Evolutionary conservation across 169 alveolate genomes (phyloP).

Genomic region (Eimeria necatrix): DNA sequence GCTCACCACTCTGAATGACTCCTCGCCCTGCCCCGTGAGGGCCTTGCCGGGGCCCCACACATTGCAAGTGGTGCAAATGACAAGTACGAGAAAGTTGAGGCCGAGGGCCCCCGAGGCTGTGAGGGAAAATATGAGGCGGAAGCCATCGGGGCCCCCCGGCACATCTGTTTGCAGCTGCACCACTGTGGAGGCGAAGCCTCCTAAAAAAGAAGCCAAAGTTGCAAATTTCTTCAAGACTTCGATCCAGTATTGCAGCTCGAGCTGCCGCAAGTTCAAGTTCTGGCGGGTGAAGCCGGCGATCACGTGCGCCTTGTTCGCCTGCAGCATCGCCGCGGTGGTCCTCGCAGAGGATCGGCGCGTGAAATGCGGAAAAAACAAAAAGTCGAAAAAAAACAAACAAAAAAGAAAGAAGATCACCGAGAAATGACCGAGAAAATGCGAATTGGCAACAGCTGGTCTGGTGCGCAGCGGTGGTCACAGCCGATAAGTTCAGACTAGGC

Average conservation of each 20-base stretch:
- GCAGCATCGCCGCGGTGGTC: conserved; percentile 34
- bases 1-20: not conserved
- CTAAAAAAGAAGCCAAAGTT: conserved; percentile 61
- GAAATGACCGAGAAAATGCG: not conserved
- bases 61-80: conserved; percentile 32
- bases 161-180: conserved; percentile 12
- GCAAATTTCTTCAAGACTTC: conserved; percentile 71
- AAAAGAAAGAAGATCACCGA: not conserved
- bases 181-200: conserved; percentile 76
- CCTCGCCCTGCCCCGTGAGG: conserved; percentile 72
- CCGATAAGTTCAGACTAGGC: too few species aligned
- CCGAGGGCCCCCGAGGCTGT: conserved; percentile 71
- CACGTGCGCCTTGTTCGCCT: conserved; percentile 75
- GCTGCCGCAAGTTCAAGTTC: conserved; percentile 65
- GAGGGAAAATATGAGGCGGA: conserved; percentile 23
- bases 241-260: conserved; percentile 77
- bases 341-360: too few species aligned
- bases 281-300: conserved; percentile 50
- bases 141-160: not conserved
- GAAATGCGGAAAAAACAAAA: too few species aligned
- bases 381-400: not conserved
- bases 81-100: conserved; percentile 43
- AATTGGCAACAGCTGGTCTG: too few species aligned
- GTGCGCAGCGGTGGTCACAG: too few species aligned
- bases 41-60: conserved; percentile 81